Percentiles rank a stretch among this genome's conserved stretches.
phyloP scores from a whole-genome alignment of 345 rosid genomes.

The Microthlaspi erraticum region DNA sequence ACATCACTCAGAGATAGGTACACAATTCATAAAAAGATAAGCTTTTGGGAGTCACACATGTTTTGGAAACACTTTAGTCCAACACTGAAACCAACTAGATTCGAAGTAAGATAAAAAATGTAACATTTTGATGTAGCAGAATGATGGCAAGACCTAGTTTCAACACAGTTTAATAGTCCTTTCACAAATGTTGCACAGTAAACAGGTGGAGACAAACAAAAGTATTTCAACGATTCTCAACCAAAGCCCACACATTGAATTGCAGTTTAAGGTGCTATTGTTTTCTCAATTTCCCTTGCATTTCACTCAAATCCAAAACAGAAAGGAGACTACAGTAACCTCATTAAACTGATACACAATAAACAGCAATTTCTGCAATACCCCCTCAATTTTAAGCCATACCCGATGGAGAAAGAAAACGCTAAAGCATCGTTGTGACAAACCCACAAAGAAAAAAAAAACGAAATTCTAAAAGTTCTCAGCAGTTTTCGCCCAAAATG shows the following conservation, averaged over 20 bases:
- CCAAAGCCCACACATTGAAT: not conserved
- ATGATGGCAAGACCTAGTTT: not conserved
- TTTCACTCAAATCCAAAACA: constrained; percentile 1
- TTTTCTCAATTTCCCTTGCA: not conserved
- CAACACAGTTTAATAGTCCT: not conserved
- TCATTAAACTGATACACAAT: not conserved
- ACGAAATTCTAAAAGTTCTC: not conserved
- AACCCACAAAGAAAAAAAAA: constrained; percentile 2
- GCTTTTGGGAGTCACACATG: not conserved
- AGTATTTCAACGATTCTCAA: constrained; percentile 9
- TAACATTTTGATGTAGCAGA: not conserved
- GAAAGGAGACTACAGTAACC: constrained; percentile 5
- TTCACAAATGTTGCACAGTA: constrained; percentile 21
- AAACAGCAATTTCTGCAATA: not conserved
- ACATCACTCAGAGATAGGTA: constrained; percentile 2
- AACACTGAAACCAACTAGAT: not conserved
- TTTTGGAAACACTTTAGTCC: constrained; percentile 1
- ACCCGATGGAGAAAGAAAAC: constrained; percentile 13
- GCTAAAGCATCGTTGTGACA: constrained; percentile 14
- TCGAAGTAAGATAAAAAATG: not conserved
- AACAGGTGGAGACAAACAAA: constrained; percentile 8
- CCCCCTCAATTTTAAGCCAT: not conserved
- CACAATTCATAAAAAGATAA: not conserved
- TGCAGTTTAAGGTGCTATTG: not conserved
- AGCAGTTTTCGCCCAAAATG: constrained; percentile 37